Conservation (phyloP, 2,329 filamentous ascomycete genomes). For the Cryphonectria carpinicola region DNA sequence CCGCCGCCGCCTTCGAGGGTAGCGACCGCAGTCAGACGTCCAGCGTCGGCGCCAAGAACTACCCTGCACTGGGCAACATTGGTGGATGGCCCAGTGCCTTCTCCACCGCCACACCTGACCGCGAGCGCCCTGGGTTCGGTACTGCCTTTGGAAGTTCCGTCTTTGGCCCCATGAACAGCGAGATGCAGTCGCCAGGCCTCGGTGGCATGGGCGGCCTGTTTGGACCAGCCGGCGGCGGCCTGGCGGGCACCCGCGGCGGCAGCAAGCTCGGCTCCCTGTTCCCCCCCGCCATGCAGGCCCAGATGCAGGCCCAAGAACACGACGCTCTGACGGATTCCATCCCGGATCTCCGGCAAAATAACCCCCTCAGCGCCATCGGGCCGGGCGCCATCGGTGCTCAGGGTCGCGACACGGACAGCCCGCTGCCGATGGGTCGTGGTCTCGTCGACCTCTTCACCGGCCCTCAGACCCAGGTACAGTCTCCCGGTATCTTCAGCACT, state of each 20-base stretch:
- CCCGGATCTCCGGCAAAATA: constrained; percentile 63
- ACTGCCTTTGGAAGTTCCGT: constrained; percentile 77
- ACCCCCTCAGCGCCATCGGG: constrained; percentile 69
- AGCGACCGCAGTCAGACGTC: constrained; percentile 94
- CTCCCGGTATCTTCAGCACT: constrained; percentile 43
- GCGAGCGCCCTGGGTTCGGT: constrained; percentile 60
- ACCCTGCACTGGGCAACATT: constrained; percentile 64
- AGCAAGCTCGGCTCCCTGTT: constrained; percentile 90
- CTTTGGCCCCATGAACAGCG: constrained; percentile 71
- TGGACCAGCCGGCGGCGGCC: constrained; percentile 61
- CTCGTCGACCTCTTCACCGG: constrained; percentile 60
- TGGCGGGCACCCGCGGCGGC: constrained; percentile 64
- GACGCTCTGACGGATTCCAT: constrained; percentile 60
- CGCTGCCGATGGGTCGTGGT: constrained; percentile 56
- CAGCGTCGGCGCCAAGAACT: constrained; percentile 79
- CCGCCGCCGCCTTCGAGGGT: constrained; percentile 57
- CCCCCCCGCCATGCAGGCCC: constrained; percentile 85
- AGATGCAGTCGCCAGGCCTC: constrained; percentile 76
- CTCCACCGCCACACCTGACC: constrained; percentile 69
- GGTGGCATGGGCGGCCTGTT: constrained; percentile 71
- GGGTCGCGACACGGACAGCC: constrained; percentile 61
- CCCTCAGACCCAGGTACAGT: constrained; percentile 37
- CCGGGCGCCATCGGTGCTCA: constrained; percentile 61
- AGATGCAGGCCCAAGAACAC: constrained; percentile 78
- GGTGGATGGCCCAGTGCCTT: constrained; percentile 63